Evolutionary conservation across 2,329 filamentous ascomycete genomes (phyloP).

Genomic region (Epichloe sylvatica): DNA sequence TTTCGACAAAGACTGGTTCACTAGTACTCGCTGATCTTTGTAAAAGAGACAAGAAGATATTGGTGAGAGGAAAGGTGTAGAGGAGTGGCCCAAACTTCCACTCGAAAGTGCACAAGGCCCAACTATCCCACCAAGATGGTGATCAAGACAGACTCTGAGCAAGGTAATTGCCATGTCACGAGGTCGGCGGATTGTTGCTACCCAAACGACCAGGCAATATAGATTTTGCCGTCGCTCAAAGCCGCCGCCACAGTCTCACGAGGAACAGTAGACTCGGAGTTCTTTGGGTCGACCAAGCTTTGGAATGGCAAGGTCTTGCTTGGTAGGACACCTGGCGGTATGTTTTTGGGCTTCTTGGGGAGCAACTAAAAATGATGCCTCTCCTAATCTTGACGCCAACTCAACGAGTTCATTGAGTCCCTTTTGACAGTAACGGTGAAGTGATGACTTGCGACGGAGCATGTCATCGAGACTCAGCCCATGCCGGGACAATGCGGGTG

Average conservation of each 20-base stretch:
- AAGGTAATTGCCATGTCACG: constrained; percentile 1
- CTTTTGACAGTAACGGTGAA: not conserved
- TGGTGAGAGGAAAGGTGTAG: not conserved
- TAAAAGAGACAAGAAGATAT: not conserved
- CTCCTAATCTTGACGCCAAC: not conserved
- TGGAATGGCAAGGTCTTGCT: not conserved
- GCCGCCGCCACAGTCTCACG: constrained; percentile 7
- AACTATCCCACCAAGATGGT: not conserved
- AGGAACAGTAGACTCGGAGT: not conserved
- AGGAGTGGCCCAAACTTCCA: not conserved
- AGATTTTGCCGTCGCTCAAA: constrained; percentile 4
- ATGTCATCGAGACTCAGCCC: not conserved
- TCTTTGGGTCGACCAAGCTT: not conserved
- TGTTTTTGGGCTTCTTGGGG: not conserved
- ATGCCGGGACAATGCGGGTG: not conserved
- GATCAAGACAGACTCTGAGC: not conserved
- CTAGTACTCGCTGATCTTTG: not conserved
- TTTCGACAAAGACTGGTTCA: not conserved
- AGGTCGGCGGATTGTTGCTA: not conserved
- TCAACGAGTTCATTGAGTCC: constrained; percentile 4
- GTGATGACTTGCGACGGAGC: not conserved
- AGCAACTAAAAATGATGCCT: not conserved
- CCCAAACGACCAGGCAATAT: constrained; percentile 2
- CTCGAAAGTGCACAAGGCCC: not conserved
- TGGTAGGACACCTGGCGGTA: not conserved